A percentile compares a stretch with the other conserved stretches of the same genome.
These are phyloP conservation scores for Boletus tylopilopsis DNA, from an alignment of 768 basidiomycete genomes.

Conservation along the genomic window DNA sequence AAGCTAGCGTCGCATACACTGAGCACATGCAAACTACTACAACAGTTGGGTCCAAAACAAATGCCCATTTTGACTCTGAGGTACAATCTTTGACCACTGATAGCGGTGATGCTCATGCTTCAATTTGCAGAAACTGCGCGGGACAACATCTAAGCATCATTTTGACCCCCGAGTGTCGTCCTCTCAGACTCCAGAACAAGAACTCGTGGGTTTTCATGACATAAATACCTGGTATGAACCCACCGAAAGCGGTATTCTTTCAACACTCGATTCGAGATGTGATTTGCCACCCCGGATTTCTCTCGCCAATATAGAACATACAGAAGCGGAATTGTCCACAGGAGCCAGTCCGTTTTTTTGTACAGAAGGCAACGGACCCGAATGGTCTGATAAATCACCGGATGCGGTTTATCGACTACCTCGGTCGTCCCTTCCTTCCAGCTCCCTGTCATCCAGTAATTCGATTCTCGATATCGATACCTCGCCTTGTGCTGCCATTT, in stretches of 20 bases:
- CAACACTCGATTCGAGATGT: background rate
- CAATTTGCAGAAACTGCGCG: background rate
- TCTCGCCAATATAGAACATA: constrained; percentile 4
- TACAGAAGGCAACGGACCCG: background rate
- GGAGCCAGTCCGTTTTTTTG: background rate
- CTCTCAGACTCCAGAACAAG: background rate
- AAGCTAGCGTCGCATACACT: background rate
- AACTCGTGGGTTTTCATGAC: too few relatives aligned
- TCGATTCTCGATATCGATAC: constrained; percentile 22
- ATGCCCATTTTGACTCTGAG: background rate
- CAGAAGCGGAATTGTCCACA: background rate
- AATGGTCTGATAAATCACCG: background rate
- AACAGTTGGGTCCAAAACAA: background rate
- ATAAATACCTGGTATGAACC: background rate
- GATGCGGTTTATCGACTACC: constrained; percentile 7
- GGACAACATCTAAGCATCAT: background rate
- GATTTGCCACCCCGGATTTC: background rate
- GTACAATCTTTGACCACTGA: constrained; percentile 7
- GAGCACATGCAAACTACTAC: background rate
- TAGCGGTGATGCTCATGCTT: constrained; percentile 1
- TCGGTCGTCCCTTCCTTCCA: constrained; percentile 21
- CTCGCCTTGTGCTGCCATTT: constrained; percentile 14
- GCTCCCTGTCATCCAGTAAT: constrained; percentile 12
- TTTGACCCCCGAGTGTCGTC: background rate
- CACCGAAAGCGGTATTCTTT: background rate